phyloP scores from a whole-genome alignment of 148 eudicot genomes.

The Amaranthus palmeri region DNA sequence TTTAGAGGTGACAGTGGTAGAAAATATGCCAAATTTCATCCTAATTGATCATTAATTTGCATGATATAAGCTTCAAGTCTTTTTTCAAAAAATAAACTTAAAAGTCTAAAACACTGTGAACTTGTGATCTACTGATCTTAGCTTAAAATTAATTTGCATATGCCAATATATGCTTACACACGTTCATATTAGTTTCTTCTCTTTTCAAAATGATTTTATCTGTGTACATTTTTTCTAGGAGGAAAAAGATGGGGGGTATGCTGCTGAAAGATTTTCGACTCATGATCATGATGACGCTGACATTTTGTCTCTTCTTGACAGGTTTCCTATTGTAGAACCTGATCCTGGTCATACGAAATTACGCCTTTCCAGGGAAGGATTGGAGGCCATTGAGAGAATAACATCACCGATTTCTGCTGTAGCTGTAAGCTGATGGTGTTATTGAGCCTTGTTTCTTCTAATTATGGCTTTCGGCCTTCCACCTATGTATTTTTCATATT shows the following conservation, averaged over 20 bases:
- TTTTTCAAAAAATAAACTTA: no score
- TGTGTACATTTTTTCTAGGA: not conserved
- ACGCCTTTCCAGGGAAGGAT: slow-evolving; percentile 77
- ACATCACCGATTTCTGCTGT: slow-evolving; percentile 81
- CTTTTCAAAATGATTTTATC: no score
- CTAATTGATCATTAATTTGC: no score
- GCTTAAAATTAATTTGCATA: not conserved
- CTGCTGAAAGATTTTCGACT: not conserved
- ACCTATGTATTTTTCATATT: not conserved
- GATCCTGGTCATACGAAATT: slow-evolving; percentile 97
- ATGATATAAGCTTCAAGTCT: no score
- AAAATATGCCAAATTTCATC: no score
- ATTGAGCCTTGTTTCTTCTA: not conserved
- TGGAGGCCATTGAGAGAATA: slow-evolving; percentile 86
- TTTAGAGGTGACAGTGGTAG: no score
- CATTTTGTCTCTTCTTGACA: slow-evolving; percentile 23
- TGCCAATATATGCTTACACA: not conserved
- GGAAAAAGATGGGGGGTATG: not conserved
- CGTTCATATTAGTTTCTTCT: no score
- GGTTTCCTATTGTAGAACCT: slow-evolving; percentile 96
- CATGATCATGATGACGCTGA: slow-evolving; percentile 8
- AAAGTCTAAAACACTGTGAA: no score
- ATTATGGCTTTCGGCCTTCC: not conserved
- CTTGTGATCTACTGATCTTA: no score
- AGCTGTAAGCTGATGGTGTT: slow-evolving; percentile 56